phyloP scores from a whole-genome alignment of 371 early-diverging fungal species.

The Blakeslea trispora region DNA sequence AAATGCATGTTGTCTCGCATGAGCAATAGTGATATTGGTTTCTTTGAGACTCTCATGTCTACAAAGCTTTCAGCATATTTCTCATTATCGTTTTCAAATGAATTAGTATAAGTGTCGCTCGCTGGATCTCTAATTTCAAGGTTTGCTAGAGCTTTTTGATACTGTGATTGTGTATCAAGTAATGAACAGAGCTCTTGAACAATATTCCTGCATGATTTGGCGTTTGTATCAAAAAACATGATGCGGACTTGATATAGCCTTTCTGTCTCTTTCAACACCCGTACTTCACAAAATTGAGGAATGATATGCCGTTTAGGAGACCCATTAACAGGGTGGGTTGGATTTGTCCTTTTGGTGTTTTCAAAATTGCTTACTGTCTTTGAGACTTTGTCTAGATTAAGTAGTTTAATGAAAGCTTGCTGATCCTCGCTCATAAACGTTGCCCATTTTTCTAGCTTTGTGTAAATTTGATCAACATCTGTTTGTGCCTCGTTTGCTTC shows the following conservation, averaged over 20 bases:
- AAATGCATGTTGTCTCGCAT: constrained; percentile 50
- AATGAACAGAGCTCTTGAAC: constrained; percentile 34
- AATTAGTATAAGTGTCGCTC: too few relatives aligned
- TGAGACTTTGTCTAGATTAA: background rate
- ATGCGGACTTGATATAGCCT: constrained; percentile 26
- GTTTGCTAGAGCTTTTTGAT: background rate
- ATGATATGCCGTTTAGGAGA: constrained; percentile 5
- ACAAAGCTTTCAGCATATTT: background rate
- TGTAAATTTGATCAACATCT: constrained; percentile 5
- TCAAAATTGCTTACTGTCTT: background rate
- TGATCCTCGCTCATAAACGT: constrained; percentile 34
- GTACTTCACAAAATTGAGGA: constrained; percentile 34
- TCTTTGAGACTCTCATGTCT: constrained; percentile 7
- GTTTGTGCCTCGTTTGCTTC: constrained; percentile 13
- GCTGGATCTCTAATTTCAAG: background rate
- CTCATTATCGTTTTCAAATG: too few relatives aligned
- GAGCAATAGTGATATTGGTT: constrained; percentile 49
- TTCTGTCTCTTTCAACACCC: constrained; percentile 31
- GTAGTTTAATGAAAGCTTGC: constrained; percentile 17
- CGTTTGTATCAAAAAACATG: constrained; percentile 53
- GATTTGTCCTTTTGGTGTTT: background rate
- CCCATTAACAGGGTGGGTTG: background rate
- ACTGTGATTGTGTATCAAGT: background rate
- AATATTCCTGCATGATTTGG: constrained; percentile 28
- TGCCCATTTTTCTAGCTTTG: constrained; percentile 34